Percentiles rank a stretch among this genome's conserved stretches.
These are phyloP conservation scores for Emergomyces orientalis DNA, from an alignment of 2,329 filamentous ascomycete genomes.

Conservation along the genomic window DNA sequence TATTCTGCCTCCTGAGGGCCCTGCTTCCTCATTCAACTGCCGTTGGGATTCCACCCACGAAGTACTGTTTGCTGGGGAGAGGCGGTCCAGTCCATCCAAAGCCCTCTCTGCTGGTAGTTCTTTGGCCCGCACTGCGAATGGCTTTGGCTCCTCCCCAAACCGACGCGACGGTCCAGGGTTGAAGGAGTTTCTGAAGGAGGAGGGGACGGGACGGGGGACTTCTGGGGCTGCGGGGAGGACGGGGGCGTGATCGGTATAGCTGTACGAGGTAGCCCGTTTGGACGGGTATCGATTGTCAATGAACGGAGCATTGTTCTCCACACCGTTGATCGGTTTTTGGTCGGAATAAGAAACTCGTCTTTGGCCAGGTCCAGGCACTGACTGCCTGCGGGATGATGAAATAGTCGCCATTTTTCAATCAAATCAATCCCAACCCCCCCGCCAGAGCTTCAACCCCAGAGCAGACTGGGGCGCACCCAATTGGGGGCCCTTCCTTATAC, in stretches of 20 bases:
- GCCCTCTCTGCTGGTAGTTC: background rate
- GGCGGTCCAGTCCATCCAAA: background rate
- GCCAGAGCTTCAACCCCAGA: background rate
- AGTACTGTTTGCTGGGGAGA: slow-evolving; percentile 3
- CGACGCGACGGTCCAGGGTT: slow-evolving; percentile 27
- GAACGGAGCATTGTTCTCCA: slow-evolving; percentile 18
- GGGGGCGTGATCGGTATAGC: slow-evolving; percentile 6
- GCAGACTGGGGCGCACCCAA: background rate
- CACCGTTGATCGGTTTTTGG: slow-evolving; percentile 15
- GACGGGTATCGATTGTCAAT: slow-evolving; percentile 6
- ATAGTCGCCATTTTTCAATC: background rate
- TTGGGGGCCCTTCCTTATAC: background rate
- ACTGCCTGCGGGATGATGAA: slow-evolving; percentile 5
- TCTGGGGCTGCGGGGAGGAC: slow-evolving; percentile 49
- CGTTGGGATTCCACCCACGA: slow-evolving; percentile 6
- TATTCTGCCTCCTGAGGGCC: background rate
- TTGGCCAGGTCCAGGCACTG: background rate
- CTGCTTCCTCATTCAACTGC: slow-evolving; percentile 1
- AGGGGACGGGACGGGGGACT: slow-evolving; percentile 49
- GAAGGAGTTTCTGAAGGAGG: slow-evolving; percentile 47
- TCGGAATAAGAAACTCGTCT: slow-evolving; percentile 2
- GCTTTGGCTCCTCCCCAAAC: slow-evolving; percentile 15
- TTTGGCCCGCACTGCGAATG: slow-evolving; percentile 20
- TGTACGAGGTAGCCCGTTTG: slow-evolving; percentile 1
- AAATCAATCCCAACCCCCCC: background rate